These are phyloP conservation scores for Alternaria arborescens DNA, from an alignment of 2,329 filamentous ascomycete species.

Conservation along the genomic window DNA sequence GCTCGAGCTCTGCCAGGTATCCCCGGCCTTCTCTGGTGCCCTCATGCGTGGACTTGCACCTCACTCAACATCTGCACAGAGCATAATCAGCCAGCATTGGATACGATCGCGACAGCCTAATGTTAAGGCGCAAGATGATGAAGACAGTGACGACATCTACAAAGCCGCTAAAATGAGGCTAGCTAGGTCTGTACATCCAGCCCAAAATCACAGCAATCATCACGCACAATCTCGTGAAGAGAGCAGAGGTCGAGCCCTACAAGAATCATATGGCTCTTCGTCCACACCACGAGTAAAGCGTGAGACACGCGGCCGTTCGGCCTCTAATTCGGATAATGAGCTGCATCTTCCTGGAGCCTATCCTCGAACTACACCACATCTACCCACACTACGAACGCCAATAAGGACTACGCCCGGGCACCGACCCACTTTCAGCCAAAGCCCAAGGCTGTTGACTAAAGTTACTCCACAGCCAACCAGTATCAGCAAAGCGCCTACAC, in stretches of 20 bases:
- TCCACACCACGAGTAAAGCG: slow-evolving; percentile 19
- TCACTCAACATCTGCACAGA: slow-evolving; percentile 39
- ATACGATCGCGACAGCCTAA: slow-evolving; percentile 2
- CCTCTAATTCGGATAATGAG: slow-evolving; percentile 21
- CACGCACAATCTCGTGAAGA: background rate
- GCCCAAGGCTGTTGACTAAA: background rate
- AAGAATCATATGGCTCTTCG: slow-evolving; percentile 3
- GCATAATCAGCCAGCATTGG: slow-evolving; percentile 22
- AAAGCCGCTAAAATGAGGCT: slow-evolving; percentile 17
- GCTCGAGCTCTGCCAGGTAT: slow-evolving; percentile 40
- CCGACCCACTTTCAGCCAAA: background rate
- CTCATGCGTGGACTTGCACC: slow-evolving; percentile 44
- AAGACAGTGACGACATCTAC: slow-evolving; percentile 14
- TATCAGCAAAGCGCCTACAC: background rate
- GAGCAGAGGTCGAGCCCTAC: background rate
- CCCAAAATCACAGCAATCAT: background rate
- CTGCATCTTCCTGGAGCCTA: slow-evolving; percentile 17
- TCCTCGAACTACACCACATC: background rate
- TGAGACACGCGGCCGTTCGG: slow-evolving; percentile 13
- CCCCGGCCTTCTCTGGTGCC: slow-evolving; percentile 45
- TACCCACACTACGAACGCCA: background rate
- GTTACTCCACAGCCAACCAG: background rate
- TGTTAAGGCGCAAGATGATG: slow-evolving; percentile 7
- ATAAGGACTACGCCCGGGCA: background rate
- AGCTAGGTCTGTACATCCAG: background rate